phyloP scores from a whole-genome alignment of 2,329 filamentous ascomycete genomes.

The Diaporthe sp. region DNA sequence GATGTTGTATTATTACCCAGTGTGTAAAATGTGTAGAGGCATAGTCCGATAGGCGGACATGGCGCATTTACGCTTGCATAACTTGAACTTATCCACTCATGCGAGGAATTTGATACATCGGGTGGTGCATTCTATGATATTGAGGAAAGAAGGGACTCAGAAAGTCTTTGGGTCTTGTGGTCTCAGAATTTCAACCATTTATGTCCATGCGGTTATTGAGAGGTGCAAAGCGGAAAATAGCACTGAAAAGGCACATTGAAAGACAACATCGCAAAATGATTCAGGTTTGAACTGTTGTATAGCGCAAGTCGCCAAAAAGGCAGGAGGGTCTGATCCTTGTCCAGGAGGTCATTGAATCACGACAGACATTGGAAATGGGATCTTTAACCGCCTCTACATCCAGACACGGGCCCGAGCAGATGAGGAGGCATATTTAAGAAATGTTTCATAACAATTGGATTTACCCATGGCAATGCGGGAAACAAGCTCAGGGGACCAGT shows the following conservation, averaged over 20 bases:
- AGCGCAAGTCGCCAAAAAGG: no score
- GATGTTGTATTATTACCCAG: constrained; percentile 19
- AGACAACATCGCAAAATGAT: background rate
- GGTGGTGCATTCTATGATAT: background rate
- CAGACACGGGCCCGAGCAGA: no score
- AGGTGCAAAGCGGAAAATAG: background rate
- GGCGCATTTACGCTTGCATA: constrained; percentile 6
- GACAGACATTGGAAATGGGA: no score
- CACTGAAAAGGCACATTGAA: background rate
- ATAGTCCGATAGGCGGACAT: background rate
- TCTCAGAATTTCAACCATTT: background rate
- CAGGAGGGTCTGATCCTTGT: no score
- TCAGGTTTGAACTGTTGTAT: no score
- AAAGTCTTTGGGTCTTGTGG: background rate
- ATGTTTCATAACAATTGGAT: background rate
- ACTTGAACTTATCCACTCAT: constrained; percentile 14
- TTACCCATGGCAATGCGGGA: background rate
- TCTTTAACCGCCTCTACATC: no score
- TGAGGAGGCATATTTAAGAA: background rate
- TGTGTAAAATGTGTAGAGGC: background rate
- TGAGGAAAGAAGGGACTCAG: background rate
- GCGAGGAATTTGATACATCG: background rate
- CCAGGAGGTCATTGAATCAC: no score
- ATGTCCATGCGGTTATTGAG: background rate
- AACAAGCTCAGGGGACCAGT: background rate